These are phyloP conservation scores for Aspergillus ustus DNA, from an alignment of 2,329 filamentous ascomycete genomes.

Conservation along the genomic window DNA sequence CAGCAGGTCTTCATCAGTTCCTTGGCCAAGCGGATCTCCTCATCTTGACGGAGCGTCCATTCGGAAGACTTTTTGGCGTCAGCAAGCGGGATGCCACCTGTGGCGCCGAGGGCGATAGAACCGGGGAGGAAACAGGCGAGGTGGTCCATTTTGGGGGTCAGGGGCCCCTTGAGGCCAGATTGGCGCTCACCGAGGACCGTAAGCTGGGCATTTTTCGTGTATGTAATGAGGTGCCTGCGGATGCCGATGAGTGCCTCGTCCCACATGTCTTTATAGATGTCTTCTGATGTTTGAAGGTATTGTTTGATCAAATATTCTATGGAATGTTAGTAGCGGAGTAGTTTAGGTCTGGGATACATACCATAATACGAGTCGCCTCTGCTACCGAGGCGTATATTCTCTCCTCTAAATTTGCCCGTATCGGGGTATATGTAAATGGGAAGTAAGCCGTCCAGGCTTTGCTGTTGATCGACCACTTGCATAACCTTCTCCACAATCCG, in stretches of 20 bases:
- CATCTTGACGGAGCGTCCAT: conserved; percentile 81
- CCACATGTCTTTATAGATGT: conserved; percentile 93
- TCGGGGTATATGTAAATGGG: conserved; percentile 89
- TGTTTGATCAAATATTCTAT: conserved; percentile 96
- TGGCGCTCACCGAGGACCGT: conserved; percentile 91
- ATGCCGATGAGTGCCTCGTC: conserved; percentile 81
- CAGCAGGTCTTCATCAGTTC: conserved; percentile 97
- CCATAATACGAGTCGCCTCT: conserved; percentile 95
- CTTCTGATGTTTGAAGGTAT: conserved; percentile 87
- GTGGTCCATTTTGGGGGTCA: conserved; percentile 96
- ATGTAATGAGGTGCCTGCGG: conserved; percentile 89
- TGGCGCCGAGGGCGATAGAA: conserved; percentile 87
- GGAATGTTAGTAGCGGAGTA: background rate
- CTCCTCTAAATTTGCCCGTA: conserved; percentile 76
- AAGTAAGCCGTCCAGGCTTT: conserved; percentile 77
- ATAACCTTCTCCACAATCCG: conserved; percentile 89
- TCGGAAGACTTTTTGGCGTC: conserved; percentile 72
- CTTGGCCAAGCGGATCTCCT: conserved; percentile 82
- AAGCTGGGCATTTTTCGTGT: conserved; percentile 77
- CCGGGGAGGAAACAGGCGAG: conserved; percentile 97
- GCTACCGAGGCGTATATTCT: conserved; percentile 89
- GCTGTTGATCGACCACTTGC: conserved; percentile 83
- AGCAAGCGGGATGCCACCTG: conserved; percentile 74
- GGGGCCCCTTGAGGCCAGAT: conserved; percentile 65
- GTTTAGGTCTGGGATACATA: conserved; percentile 29